Evolutionary conservation across 768 basidiomycete genomes (phyloP).

Genomic region (Pleurotus platypus): DNA sequence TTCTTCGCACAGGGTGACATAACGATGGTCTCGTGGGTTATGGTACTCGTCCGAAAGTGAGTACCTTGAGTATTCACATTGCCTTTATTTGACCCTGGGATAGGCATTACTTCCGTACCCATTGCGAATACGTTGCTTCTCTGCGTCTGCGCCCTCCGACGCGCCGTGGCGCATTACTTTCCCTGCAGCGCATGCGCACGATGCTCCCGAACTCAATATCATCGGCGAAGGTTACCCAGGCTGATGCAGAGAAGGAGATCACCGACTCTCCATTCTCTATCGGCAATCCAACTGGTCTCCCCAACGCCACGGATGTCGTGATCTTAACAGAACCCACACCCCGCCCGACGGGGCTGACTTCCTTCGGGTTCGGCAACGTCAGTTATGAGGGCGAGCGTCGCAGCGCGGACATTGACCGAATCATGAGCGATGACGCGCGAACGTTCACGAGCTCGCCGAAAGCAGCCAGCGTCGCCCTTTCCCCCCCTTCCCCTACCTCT

Average conservation of each 20-base stretch:
- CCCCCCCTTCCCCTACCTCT: conserved; percentile 15
- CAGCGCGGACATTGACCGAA: no score
- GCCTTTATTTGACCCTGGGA: not conserved
- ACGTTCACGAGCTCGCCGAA: conserved; percentile 32
- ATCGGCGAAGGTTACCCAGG: conserved; percentile 19
- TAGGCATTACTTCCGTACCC: conserved; percentile 41
- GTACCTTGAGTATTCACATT: conserved; percentile 6
- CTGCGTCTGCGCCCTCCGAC: conserved; percentile 10
- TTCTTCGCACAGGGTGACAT: conserved; percentile 32
- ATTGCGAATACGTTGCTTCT: conserved; percentile 34
- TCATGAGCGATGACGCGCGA: conserved; percentile 14
- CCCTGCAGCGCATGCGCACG: conserved; percentile 19
- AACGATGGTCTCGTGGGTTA: conserved; percentile 58
- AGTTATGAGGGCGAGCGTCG: no score
- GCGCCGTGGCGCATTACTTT: conserved; percentile 12
- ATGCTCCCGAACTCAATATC: conserved; percentile 31
- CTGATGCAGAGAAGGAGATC: conserved; percentile 9
- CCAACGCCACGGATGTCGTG: not conserved
- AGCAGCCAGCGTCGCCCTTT: conserved; percentile 19
- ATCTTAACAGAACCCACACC: not conserved
- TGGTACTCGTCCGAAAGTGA: conserved; percentile 62
- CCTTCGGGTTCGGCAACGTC: no score
- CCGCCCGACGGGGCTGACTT: not conserved
- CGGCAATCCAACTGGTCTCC: no score
- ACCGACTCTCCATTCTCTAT: not conserved